These are phyloP conservation scores for Ceratocystis huliohia DNA, from an alignment of 2,329 filamentous ascomycete genomes.

Conservation along the genomic window DNA sequence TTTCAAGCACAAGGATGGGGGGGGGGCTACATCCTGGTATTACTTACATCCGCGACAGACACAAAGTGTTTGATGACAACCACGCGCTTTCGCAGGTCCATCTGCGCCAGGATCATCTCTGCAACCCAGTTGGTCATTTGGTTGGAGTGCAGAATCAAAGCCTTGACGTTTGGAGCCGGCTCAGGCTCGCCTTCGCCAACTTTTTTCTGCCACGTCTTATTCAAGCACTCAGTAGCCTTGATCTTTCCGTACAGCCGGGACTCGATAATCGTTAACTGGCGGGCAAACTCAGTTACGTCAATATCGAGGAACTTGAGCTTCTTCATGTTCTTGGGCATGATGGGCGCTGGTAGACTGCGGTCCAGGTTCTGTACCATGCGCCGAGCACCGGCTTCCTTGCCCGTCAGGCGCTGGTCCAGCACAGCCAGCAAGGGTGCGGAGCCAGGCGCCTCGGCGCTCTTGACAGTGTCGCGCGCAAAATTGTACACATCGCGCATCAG, in stretches of 20 bases:
- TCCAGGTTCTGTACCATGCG: slow-evolving; percentile 77
- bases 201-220: slow-evolving; percentile 99
- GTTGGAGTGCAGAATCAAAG: slow-evolving; percentile 92
- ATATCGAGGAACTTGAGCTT: slow-evolving; percentile 98
- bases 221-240: slow-evolving; percentile 86
- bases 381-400: slow-evolving; percentile 76
- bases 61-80: slow-evolving; percentile 99
- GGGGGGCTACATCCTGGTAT: neutral
- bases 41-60: slow-evolving; percentile 78
- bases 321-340: slow-evolving; percentile 98
- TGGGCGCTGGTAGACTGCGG: slow-evolving; percentile 69
- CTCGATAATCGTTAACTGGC: slow-evolving; percentile 93
- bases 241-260: slow-evolving; percentile 91
- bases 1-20: neutral
- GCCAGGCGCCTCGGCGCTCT: slow-evolving; percentile 84
- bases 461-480: slow-evolving; percentile 85
- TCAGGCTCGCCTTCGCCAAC: slow-evolving; percentile 67
- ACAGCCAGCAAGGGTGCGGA: slow-evolving; percentile 73
- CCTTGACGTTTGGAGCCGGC: slow-evolving; percentile 86
- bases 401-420: slow-evolving; percentile 75
- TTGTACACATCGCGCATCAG: slow-evolving; percentile 79
- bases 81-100: slow-evolving; percentile 88
- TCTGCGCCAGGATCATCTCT: slow-evolving; percentile 93
- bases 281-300: slow-evolving; percentile 89
- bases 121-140: slow-evolving; percentile 99